These are phyloP conservation scores for Vanilla planifolia DNA, from an alignment of 106 monocot genomes.

Conservation along the genomic window DNA sequence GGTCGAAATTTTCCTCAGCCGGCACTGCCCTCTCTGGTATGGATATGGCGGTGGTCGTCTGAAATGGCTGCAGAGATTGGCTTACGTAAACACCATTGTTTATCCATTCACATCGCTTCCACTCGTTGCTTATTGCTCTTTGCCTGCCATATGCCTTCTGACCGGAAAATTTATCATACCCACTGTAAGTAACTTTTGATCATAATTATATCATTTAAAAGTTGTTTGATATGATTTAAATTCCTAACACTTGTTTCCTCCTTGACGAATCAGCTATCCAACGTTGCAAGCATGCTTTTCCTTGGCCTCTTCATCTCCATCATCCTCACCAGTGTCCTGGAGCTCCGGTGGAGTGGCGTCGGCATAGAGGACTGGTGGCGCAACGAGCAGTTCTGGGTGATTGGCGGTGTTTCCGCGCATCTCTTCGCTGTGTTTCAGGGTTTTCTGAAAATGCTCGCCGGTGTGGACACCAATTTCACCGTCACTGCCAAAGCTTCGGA, in stretches of 20 bases:
- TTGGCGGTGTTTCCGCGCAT: constrained; percentile 93
- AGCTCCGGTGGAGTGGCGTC: constrained; percentile 92
- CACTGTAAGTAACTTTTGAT: constrained; percentile 51
- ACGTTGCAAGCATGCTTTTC: constrained; percentile 74
- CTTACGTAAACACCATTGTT: constrained; percentile 86
- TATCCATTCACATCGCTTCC: constrained; percentile 97
- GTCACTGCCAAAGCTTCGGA: constrained; percentile 88
- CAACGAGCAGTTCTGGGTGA: constrained; percentile 98
- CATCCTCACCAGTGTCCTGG: constrained; percentile 81
- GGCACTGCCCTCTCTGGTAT: constrained; percentile 97
- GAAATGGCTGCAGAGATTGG: constrained; percentile 84
- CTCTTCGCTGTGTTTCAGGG: constrained; percentile 98
- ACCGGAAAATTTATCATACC: constrained; percentile 97
- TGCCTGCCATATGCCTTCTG: constrained; percentile 89
- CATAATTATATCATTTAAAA: not conserved
- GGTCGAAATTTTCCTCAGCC: constrained; percentile 90
- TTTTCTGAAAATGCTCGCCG: constrained; percentile 79
- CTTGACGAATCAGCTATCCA: constrained; percentile 51
- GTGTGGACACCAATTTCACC: constrained; percentile 93
- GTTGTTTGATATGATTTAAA: not conserved
- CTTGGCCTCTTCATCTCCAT: constrained; percentile 91
- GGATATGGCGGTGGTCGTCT: constrained; percentile 83
- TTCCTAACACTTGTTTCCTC: not conserved
- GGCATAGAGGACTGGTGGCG: constrained; percentile 96
- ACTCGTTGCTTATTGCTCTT: constrained; percentile 74